Conservation (phyloP, 352 stramenopile species). For the Pythium dissimile region DNA sequence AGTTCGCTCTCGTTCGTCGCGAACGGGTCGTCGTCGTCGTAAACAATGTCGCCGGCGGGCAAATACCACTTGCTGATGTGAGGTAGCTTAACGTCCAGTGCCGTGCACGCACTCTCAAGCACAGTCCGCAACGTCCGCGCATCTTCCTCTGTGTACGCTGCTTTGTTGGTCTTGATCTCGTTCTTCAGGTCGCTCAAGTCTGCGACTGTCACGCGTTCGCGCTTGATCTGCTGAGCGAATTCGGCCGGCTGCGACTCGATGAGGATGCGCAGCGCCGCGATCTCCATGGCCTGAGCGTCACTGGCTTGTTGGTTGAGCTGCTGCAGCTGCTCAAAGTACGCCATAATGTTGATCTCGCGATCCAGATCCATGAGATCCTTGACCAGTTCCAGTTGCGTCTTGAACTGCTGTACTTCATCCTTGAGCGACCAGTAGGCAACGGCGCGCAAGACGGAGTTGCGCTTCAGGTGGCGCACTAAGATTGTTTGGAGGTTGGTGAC, state of each 20-base stretch:
- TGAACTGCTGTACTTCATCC: conserved; percentile 6
- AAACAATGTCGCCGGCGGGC: neutral
- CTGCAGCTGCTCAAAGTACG: neutral
- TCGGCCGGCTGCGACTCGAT: conserved; percentile 4
- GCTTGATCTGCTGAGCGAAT: neutral
- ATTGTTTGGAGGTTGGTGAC: neutral
- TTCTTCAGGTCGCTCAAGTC: conserved; percentile 9
- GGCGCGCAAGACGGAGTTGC: neutral
- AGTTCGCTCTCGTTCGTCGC: conserved; percentile 7
- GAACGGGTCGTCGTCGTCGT: conserved; percentile 9
- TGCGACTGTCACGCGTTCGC: neutral
- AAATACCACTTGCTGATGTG: conserved; percentile 9
- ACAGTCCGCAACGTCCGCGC: neutral
- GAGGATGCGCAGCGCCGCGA: neutral
- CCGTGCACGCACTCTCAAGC: neutral
- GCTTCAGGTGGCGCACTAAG: conserved; percentile 2
- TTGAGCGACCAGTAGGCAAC: neutral
- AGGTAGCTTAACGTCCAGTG: neutral
- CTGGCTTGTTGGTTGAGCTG: neutral
- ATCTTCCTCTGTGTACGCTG: conserved; percentile 6
- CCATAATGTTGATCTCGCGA: neutral
- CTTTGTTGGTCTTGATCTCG: conserved; percentile 7
- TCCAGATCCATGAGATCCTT: conserved; percentile 4
- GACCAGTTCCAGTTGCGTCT: neutral
- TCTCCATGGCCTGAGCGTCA: neutral